These are phyloP conservation scores for Bacidia gigantensis DNA, from an alignment of 495 filamentous ascomycete species.

Conservation along the genomic window DNA sequence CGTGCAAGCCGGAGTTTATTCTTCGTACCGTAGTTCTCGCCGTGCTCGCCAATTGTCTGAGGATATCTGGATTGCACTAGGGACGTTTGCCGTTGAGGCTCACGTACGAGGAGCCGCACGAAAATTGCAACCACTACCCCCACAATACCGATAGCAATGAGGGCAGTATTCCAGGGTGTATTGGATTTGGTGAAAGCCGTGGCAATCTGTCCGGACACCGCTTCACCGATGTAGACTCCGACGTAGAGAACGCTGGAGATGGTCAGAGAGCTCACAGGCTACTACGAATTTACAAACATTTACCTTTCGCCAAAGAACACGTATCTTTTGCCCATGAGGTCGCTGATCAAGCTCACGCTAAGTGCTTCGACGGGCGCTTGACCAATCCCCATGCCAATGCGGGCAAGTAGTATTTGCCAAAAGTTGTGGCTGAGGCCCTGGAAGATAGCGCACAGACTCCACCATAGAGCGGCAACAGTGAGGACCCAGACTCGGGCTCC, in stretches of 20 bases:
- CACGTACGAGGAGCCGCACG: constrained; percentile 17
- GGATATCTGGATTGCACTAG: constrained; percentile 4
- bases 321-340: constrained; percentile 19
- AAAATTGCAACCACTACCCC: constrained; percentile 20
- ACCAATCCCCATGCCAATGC: constrained; percentile 23
- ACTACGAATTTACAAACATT: not conserved
- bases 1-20: constrained; percentile 7
- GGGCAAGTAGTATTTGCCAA: constrained; percentile 22
- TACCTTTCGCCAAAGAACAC: constrained; percentile 23
- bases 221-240: constrained; percentile 24
- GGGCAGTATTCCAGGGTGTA: constrained; percentile 18
- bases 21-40: not conserved
- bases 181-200: constrained; percentile 17
- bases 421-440: constrained; percentile 22
- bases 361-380: constrained; percentile 22
- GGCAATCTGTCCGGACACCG: constrained; percentile 21
- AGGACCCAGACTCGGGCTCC: constrained; percentile 20
- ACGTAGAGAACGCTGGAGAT: constrained; percentile 19
- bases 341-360: constrained; percentile 23
- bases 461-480: constrained; percentile 19
- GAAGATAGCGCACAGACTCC: constrained; percentile 23
- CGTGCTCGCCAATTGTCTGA: constrained; percentile 1
- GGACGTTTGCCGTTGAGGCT: constrained; percentile 15
- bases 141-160: constrained; percentile 22
- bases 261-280: not conserved